phyloP scores from a whole-genome alignment of 352 stramenopile genomes.

The Globisporangium viniferum region DNA sequence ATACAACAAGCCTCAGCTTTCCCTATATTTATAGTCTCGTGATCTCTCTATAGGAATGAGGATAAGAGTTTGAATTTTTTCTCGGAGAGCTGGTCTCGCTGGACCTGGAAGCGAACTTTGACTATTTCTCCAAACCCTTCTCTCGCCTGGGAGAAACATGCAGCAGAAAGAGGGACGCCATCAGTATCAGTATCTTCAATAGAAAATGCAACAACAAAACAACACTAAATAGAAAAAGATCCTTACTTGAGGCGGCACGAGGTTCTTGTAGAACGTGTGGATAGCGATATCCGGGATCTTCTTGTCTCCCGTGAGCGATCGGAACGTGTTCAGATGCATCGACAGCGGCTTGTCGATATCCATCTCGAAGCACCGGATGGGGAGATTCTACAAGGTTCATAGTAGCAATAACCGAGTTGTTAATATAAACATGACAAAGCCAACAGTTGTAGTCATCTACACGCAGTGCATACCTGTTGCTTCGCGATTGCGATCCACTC shows the following conservation, averaged over 20 bases:
- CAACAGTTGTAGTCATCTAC: background rate
- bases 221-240: background rate
- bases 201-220: background rate
- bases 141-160: constrained; percentile 32
- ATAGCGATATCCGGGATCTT: constrained; percentile 86
- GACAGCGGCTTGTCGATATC: constrained; percentile 70
- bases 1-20: constrained; percentile 1
- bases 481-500: constrained; percentile 75
- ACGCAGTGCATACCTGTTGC: constrained; percentile 36
- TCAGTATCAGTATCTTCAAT: background rate
- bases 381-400: constrained; percentile 32
- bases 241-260: constrained; percentile 41
- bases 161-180: background rate
- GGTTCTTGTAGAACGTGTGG: constrained; percentile 86
- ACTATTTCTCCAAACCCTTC: constrained; percentile 78
- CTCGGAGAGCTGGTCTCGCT: constrained; percentile 29
- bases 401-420: background rate
- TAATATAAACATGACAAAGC: background rate
- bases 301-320: constrained; percentile 63
- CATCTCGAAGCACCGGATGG: constrained; percentile 76
- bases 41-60: constrained; percentile 53
- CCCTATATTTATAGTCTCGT: constrained; percentile 15
- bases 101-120: constrained; percentile 61
- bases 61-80: constrained; percentile 38
- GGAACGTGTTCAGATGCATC: constrained; percentile 86